Percentiles rank a stretch among this genome's conserved stretches.
These are phyloP conservation scores for Boletellus sp. DNA, from an alignment of 768 basidiomycete genomes.

Conservation along the genomic window DNA sequence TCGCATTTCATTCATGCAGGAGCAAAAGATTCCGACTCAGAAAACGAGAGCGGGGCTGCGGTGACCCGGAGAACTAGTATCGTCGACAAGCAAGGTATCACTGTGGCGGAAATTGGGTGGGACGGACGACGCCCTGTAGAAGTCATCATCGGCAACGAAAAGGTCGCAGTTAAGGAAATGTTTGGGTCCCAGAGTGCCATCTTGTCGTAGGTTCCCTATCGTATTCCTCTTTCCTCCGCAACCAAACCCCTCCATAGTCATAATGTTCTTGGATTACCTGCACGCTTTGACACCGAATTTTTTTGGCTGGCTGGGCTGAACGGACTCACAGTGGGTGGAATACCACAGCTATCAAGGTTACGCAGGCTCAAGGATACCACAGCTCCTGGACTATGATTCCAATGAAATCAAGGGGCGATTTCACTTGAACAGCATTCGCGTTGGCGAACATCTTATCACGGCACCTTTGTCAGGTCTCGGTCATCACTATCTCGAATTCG, in stretches of 20 bases:
- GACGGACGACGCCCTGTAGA: slow-evolving; percentile 48
- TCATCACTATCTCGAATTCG: slow-evolving; percentile 56
- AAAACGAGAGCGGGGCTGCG: slow-evolving; percentile 22
- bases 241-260: slow-evolving; percentile 34
- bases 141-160: slow-evolving; percentile 49
- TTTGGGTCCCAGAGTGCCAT: slow-evolving; percentile 55
- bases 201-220: slow-evolving; percentile 42
- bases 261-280: slow-evolving; percentile 57
- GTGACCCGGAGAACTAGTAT: slow-evolving; percentile 42
- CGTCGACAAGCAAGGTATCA: slow-evolving; percentile 37
- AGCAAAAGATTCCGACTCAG: slow-evolving; percentile 28
- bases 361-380: slow-evolving; percentile 2
- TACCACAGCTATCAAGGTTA: background rate
- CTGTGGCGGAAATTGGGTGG: slow-evolving; percentile 51
- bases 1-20: slow-evolving; percentile 28
- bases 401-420: slow-evolving; percentile 48
- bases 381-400: slow-evolving; percentile 54
- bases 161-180: slow-evolving; percentile 48
- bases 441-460: slow-evolving; percentile 42
- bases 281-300: slow-evolving; percentile 59
- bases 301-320: slow-evolving; percentile 57
- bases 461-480: slow-evolving; percentile 53
- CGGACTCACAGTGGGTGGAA: slow-evolving; percentile 45
- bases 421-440: slow-evolving; percentile 46
- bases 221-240: background rate